Percentiles rank a stretch among this genome's conserved stretches.
Conservation (phyloP, 2,329 filamentous ascomycete species). For the Botrytis squamosa region DNA sequence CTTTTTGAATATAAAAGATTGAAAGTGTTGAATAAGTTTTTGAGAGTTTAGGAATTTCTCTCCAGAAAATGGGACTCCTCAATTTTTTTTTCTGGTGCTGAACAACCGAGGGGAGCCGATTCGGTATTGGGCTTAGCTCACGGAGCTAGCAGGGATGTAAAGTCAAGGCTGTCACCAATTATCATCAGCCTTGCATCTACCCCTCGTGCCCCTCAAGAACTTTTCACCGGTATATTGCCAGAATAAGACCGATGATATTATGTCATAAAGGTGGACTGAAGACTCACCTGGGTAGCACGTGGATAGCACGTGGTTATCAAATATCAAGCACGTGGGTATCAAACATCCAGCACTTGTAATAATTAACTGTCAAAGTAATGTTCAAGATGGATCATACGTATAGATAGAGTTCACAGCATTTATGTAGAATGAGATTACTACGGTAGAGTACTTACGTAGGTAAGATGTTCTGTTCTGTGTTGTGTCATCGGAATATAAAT, state of each 20-base stretch:
- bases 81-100: constrained; percentile 11
- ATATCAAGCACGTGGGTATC: not conserved
- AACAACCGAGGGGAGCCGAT: constrained; percentile 12
- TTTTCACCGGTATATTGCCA: constrained; percentile 4
- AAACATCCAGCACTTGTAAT: not conserved
- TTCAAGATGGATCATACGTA: not conserved
- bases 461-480: not conserved
- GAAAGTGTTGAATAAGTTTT: constrained; percentile 4
- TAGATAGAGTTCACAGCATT: not conserved
- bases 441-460: not conserved
- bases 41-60: not conserved
- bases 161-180: not conserved
- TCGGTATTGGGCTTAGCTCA: not conserved
- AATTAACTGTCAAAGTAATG: not conserved
- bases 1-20: not conserved
- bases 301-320: not conserved
- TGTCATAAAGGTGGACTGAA: not conserved
- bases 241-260: not conserved
- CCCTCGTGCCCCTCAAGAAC: not conserved
- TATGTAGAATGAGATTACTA: not conserved
- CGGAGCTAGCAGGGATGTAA: not conserved
- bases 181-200: constrained; percentile 12
- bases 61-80: not conserved
- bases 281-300: not conserved
- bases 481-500: not conserved